Percentiles rank a stretch among this genome's conserved stretches.
phyloP scores from a whole-genome alignment of 768 basidiomycete species.

The Agaricus blazei region DNA sequence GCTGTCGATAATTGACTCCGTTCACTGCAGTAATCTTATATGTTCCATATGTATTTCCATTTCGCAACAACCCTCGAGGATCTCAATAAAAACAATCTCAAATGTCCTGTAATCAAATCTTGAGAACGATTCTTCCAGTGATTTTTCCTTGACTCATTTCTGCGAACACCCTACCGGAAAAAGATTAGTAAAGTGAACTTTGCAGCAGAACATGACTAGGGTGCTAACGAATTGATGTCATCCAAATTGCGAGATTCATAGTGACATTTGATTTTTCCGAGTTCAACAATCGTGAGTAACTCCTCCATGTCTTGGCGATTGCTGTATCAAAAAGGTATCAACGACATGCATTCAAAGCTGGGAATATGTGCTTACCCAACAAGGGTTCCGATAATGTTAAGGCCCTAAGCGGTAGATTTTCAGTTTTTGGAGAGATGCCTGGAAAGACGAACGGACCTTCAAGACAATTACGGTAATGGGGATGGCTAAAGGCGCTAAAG shows the following conservation, averaged over 20 bases:
- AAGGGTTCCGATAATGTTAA: constrained; percentile 49
- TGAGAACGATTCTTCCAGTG: constrained; percentile 43
- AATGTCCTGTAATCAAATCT: neutral
- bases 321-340: constrained; percentile 22
- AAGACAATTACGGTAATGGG: neutral
- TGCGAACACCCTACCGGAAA: constrained; percentile 30
- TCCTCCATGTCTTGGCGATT: constrained; percentile 83
- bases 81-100: too few relatives aligned
- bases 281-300: constrained; percentile 69
- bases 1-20: too few relatives aligned
- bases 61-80: too few relatives aligned
- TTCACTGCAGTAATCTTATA: too few relatives aligned
- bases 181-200: neutral
- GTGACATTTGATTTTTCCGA: constrained; percentile 63
- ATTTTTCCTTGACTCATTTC: constrained; percentile 34
- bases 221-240: constrained; percentile 44
- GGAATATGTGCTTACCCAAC: constrained; percentile 15
- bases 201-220: constrained; percentile 9
- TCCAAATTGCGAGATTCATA: constrained; percentile 41
- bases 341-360: too few relatives aligned
- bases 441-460: neutral
- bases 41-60: too few relatives aligned
- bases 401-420: constrained; percentile 71
- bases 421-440: constrained; percentile 25
- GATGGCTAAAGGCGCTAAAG: constrained; percentile 41